These are phyloP conservation scores for Saturnispora sanitii DNA, from an alignment of 805 yeast genomes.

Conservation along the genomic window DNA sequence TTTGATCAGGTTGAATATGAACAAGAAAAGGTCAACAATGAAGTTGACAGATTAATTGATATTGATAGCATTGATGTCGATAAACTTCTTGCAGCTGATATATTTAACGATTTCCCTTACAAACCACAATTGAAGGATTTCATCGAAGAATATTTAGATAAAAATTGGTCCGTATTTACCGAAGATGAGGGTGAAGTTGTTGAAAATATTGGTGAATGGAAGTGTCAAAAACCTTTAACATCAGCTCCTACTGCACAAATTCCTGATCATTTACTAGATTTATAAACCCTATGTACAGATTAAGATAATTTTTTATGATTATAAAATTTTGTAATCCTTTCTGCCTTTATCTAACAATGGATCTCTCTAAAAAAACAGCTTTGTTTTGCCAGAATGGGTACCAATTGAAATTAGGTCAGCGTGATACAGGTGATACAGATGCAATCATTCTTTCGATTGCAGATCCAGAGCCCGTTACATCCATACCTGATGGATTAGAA, in stretches of 20 bases:
- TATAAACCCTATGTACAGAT: background rate
- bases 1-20: constrained; percentile 22
- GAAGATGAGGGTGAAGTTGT: constrained; percentile 34
- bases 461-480: constrained; percentile 5
- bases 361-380: constrained; percentile 1
- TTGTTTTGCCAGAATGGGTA: constrained; percentile 1
- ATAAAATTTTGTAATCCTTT: no score
- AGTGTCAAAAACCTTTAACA: constrained; percentile 42
- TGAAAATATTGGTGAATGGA: constrained; percentile 43
- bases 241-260: constrained; percentile 50
- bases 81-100: constrained; percentile 12
- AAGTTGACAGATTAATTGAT: constrained; percentile 9
- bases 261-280: constrained; percentile 18
- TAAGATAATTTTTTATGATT: background rate
- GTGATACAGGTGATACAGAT: background rate
- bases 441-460: background rate
- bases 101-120: constrained; percentile 17
- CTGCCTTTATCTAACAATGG: background rate
- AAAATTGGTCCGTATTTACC: constrained; percentile 9
- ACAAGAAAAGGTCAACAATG: constrained; percentile 13
- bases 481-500: background rate
- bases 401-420: background rate
- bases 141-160: constrained; percentile 6
- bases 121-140: constrained; percentile 9
- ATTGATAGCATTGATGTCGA: constrained; percentile 9